Evolutionary conservation across 1,139 yeast genomes (phyloP), one percentile per base, ranked within the genome.

Genomic region (Zhuliangozyma parablackwelliae): DNA sequence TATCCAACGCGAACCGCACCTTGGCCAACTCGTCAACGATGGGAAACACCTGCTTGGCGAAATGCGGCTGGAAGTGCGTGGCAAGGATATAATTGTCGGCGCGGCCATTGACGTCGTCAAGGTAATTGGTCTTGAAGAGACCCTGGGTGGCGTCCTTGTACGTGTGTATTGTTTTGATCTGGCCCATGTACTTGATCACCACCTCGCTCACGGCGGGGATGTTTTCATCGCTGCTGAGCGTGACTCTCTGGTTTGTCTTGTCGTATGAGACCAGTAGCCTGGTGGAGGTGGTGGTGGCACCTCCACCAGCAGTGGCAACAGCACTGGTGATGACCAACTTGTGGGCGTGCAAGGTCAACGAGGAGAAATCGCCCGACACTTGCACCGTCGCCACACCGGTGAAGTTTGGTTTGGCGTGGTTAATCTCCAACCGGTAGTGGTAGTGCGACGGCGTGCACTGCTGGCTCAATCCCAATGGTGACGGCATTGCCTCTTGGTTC

Each of bases 1-100:
- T 56, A 2, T 69, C 49, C 28, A 84, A 57, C 38, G 68, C 53
- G 37, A 80, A 68, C 1, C 74, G 68, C 5, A 77, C 69, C 49
- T 81, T 83, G n/a, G 63, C 53, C 16, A 77, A 66, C 45, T 82
- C 88, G 51, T 84, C 90, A 16, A 83, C 54, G 45, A 81, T 72
- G 2, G 92, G 92, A 49, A 79, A 79, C 10, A 82, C 71, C 35
- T 54, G 53, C 47, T 82, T 65, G 3, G 87, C 82, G 44, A 71
- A 80, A 26, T 70, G 68, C 0, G 92, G 89, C 53, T 82, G 90
- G 30, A 78, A 70, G 50, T 84, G 90, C 2, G 92, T 81, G 0
- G 88, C 80, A 30, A 82, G 53, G 11, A 82, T 59, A 40, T 61
- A 69, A 42, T 75, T 72, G 40, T 61, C 54, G 1, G 81, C 60